Percentiles rank a stretch among this genome's conserved stretches.
Evolutionary conservation across 805 yeast genomes (phyloP).

Genomic region (Saturnispora halmiae): DNA sequence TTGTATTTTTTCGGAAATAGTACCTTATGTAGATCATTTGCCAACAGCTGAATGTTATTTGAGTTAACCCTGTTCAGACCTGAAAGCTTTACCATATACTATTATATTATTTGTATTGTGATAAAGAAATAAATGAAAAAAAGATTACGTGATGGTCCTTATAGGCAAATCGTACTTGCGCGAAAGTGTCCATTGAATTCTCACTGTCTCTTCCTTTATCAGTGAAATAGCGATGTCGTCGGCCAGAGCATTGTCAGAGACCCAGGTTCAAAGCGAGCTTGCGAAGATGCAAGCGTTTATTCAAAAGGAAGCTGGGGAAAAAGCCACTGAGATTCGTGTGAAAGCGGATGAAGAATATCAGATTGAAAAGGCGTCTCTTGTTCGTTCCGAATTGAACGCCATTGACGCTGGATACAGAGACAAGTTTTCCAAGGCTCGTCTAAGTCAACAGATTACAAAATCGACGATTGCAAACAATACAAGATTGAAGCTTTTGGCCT

Average conservation of each 20-base stretch:
- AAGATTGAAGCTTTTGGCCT: slow-evolving; percentile 78
- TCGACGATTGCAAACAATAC: slow-evolving; percentile 94
- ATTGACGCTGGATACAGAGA: slow-evolving; percentile 74
- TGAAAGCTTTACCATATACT: too few relatives aligned
- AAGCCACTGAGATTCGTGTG: slow-evolving; percentile 89
- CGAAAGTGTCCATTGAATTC: too few relatives aligned
- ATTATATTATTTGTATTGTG: too few relatives aligned
- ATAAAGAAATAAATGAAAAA: too few relatives aligned
- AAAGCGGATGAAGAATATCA: slow-evolving; percentile 99
- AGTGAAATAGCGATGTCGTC: slow-evolving; percentile 22
- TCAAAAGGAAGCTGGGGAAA: slow-evolving; percentile 98
- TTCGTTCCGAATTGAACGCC: slow-evolving; percentile 82
- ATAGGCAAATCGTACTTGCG: not conserved
- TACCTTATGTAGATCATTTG: slow-evolving; percentile 37
- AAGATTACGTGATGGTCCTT: not conserved
- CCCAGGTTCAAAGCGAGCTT: slow-evolving; percentile 86
- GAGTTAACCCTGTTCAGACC: slow-evolving; percentile 39
- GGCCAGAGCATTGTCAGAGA: slow-evolving; percentile 34
- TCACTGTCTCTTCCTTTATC: slow-evolving; percentile 1
- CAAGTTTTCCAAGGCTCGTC: slow-evolving; percentile 81
- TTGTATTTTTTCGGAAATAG: slow-evolving; percentile 43
- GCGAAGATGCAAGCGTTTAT: slow-evolving; percentile 97
- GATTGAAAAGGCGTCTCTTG: slow-evolving; percentile 92
- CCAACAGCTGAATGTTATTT: slow-evolving; percentile 73
- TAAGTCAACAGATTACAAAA: slow-evolving; percentile 91